Conservation (phyloP, 179 eudicot genomes). For the Nepenthes alata region DNA sequence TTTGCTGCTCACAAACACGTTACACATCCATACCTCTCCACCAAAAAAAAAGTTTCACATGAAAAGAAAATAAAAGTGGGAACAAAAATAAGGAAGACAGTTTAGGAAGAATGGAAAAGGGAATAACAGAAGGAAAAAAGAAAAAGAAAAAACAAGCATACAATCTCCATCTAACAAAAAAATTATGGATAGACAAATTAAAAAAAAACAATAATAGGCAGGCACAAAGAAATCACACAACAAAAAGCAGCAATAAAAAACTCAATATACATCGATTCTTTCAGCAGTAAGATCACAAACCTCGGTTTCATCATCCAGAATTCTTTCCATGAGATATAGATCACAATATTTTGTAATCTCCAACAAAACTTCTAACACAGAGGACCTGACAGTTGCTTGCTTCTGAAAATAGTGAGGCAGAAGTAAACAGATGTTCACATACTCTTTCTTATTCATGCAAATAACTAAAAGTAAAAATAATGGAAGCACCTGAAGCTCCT, state of each 20-base stretch:
- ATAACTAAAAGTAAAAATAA: constrained; percentile 1
- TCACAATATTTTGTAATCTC: constrained; percentile 82
- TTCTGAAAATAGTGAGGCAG: constrained; percentile 28
- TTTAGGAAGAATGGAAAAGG: too few species aligned
- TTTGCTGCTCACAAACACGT: too few species aligned
- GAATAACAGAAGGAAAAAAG: too few species aligned
- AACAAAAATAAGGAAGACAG: too few species aligned
- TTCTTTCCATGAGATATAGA: constrained; percentile 74
- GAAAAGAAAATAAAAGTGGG: too few species aligned
- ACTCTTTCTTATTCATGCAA: neutral
- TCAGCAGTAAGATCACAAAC: constrained; percentile 21
- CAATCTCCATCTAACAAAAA: too few species aligned
- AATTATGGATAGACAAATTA: too few species aligned
- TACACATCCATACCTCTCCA: too few species aligned
- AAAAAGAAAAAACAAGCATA: too few species aligned
- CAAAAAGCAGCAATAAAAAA: neutral
- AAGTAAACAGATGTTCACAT: neutral
- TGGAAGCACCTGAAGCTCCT: constrained; percentile 62
- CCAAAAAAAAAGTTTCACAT: too few species aligned
- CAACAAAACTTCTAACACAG: constrained; percentile 74
- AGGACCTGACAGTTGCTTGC: constrained; percentile 72
- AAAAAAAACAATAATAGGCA: too few species aligned
- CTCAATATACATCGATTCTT: neutral
- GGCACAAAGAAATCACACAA: too few species aligned
- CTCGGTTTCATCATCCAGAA: constrained; percentile 85